A percentile compares a stretch with the other conserved stretches of the same genome.
These are phyloP conservation scores for Opeltia flavorubescens DNA, from an alignment of 495 filamentous ascomycete genomes.

Conservation along the genomic window DNA sequence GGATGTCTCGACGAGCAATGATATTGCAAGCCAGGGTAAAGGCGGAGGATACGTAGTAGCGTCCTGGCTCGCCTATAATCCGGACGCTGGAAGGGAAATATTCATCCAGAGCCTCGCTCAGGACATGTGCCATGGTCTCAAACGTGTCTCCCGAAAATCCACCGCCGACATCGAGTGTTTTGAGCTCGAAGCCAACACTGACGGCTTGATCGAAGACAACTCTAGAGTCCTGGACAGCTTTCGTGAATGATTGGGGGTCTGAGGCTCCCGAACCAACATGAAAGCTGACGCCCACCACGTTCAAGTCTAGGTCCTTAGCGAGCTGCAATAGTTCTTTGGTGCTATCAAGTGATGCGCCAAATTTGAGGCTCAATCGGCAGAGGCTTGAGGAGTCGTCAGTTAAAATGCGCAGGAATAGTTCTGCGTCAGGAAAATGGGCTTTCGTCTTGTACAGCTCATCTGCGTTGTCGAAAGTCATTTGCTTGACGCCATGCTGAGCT, in stretches of 20 bases:
- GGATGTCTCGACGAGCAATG: slow-evolving; percentile 85
- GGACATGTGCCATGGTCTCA: slow-evolving; percentile 72
- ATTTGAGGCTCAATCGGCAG: slow-evolving; percentile 92
- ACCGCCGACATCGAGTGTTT: slow-evolving; percentile 87
- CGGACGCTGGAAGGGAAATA: slow-evolving; percentile 77
- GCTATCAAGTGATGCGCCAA: slow-evolving; percentile 75
- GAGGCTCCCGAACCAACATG: slow-evolving; percentile 94
- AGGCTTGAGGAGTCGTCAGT: slow-evolving; percentile 92
- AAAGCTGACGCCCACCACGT: slow-evolving; percentile 93
- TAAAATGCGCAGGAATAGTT: slow-evolving; percentile 83
- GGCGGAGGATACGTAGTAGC: slow-evolving; percentile 85
- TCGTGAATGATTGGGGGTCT: slow-evolving; percentile 74
- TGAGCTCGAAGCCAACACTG: slow-evolving; percentile 61
- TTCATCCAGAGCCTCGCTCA: slow-evolving; percentile 65
- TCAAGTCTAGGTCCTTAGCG: slow-evolving; percentile 77
- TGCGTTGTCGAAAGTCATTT: slow-evolving; percentile 98
- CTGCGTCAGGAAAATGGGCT: slow-evolving; percentile 71
- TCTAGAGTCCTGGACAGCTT: slow-evolving; percentile 80
- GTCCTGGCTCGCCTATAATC: slow-evolving; percentile 90
- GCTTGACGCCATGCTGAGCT: slow-evolving; percentile 67
- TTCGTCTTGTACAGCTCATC: slow-evolving; percentile 98
- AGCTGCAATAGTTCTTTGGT: slow-evolving; percentile 65
- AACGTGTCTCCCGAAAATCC: slow-evolving; percentile 83
- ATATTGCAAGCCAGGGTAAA: slow-evolving; percentile 89
- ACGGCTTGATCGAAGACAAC: slow-evolving; percentile 79